A percentile compares a stretch with the other conserved stretches of the same genome.
These are phyloP conservation scores for Neonectria faginata DNA, from an alignment of 2,329 filamentous ascomycete species.

Conservation along the genomic window DNA sequence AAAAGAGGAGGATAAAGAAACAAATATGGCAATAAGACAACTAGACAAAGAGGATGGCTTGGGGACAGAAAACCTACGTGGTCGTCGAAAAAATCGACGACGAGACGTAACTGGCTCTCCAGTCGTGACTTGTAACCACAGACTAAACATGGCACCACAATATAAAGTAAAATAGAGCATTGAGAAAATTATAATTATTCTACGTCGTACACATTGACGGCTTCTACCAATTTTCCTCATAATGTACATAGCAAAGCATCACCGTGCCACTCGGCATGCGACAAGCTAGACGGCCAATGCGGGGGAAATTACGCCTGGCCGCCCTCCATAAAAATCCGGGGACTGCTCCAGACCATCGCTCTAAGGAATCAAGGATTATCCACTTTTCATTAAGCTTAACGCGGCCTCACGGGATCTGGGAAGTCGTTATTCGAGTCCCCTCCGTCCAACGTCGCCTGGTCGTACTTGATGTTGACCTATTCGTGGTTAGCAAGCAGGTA, in stretches of 20 bases:
- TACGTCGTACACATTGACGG: slow-evolving; percentile 3
- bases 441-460: slow-evolving; percentile 24
- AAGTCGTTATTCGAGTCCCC: slow-evolving; percentile 20
- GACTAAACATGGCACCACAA: background rate
- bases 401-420: slow-evolving; percentile 8
- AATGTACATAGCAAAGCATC: background rate
- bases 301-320: background rate
- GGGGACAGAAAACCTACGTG: too few species aligned
- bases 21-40: too few species aligned
- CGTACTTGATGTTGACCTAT: slow-evolving; percentile 31
- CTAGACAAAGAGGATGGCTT: background rate
- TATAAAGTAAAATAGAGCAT: background rate
- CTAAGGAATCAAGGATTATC: background rate
- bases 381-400: background rate
- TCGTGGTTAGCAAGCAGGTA: background rate
- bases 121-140: background rate
- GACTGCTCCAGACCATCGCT: slow-evolving; percentile 3
- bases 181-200: background rate
- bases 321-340: background rate
- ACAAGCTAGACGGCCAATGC: slow-evolving; percentile 6
- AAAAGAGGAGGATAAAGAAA: too few species aligned
- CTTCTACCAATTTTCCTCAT: background rate
- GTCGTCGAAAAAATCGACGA: background rate
- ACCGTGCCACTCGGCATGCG: background rate
- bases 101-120: background rate